A percentile compares a stretch with the other conserved stretches of the same genome.
Conservation (phyloP, 2,329 filamentous ascomycete genomes). For the Pseudogymnoascus sp. region DNA sequence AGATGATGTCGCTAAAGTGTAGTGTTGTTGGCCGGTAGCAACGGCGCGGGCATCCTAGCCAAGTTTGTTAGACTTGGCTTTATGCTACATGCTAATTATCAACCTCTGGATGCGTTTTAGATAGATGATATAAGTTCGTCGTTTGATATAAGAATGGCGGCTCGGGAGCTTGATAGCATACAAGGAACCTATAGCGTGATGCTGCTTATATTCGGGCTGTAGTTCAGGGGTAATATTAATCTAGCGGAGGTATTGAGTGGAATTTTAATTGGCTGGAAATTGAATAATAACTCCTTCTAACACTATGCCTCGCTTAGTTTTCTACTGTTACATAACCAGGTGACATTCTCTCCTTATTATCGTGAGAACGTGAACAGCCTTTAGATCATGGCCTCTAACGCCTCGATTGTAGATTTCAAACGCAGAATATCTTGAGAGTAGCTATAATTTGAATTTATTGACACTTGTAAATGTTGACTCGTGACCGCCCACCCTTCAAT, state of each 20-base stretch:
- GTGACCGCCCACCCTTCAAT: slow-evolving; percentile 13
- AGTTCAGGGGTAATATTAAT: not conserved
- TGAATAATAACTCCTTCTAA: not conserved
- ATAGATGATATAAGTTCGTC: not conserved
- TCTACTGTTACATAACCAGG: not conserved
- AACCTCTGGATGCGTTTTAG: not conserved
- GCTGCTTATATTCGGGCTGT: not conserved
- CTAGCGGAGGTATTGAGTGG: not conserved
- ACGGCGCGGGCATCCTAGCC: not conserved
- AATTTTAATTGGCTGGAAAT: not conserved
- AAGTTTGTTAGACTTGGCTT: not conserved
- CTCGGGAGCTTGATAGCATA: not conserved
- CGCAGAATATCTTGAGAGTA: slow-evolving; percentile 13
- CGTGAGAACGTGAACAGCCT: slow-evolving; percentile 1
- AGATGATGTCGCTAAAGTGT: not conserved
- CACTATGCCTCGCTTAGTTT: not conserved
- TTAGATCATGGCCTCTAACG: slow-evolving; percentile 19
- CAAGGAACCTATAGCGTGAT: not conserved
- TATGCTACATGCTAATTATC: not conserved
- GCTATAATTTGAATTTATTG: not conserved
- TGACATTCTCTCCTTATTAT: not conserved
- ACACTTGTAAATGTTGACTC: not conserved
- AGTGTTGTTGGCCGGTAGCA: not conserved
- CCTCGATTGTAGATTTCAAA: slow-evolving; percentile 15
- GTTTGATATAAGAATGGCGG: not conserved